Evolutionary conservation across 1,284 basidiomycete species (phyloP).

Genomic region (Ganoderma lucidum): DNA sequence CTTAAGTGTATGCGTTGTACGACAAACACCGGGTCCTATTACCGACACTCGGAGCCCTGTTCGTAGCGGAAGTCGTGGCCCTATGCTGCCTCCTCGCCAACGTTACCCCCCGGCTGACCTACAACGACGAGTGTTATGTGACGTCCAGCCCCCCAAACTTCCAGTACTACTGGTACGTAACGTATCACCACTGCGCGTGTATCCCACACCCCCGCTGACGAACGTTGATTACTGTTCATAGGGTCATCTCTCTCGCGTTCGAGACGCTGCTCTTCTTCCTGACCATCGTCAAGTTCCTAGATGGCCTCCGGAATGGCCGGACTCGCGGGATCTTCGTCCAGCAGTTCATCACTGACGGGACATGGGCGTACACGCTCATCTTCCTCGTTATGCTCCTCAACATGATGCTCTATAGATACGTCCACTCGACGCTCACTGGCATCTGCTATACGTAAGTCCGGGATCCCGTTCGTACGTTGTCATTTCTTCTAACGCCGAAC

Average conservation of each 20-base stretch:
- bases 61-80: constrained; percentile 31
- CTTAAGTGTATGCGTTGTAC: constrained; percentile 35
- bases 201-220: not conserved
- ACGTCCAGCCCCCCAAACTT: constrained; percentile 36
- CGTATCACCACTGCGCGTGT: not conserved
- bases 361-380: constrained; percentile 41
- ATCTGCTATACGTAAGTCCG: constrained; percentile 39
- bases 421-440: constrained; percentile 39
- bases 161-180: constrained; percentile 36
- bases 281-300: constrained; percentile 36
- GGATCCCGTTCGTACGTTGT: not conserved
- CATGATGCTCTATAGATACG: constrained; percentile 38
- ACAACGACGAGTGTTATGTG: constrained; percentile 38
- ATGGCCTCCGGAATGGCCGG: constrained; percentile 34
- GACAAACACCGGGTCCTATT: constrained; percentile 30
- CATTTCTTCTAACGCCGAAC: not conserved
- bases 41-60: constrained; percentile 27
- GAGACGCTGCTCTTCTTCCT: constrained; percentile 39
- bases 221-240: constrained; percentile 1
- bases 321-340: constrained; percentile 37
- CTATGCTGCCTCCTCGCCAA: constrained; percentile 36
- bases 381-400: constrained; percentile 38
- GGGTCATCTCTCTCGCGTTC: constrained; percentile 38
- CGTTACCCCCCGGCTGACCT: constrained; percentile 33
- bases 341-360: constrained; percentile 39